phyloP scores from a whole-genome alignment of 495 filamentous ascomycete species.

The Aspergillus wentii region DNA sequence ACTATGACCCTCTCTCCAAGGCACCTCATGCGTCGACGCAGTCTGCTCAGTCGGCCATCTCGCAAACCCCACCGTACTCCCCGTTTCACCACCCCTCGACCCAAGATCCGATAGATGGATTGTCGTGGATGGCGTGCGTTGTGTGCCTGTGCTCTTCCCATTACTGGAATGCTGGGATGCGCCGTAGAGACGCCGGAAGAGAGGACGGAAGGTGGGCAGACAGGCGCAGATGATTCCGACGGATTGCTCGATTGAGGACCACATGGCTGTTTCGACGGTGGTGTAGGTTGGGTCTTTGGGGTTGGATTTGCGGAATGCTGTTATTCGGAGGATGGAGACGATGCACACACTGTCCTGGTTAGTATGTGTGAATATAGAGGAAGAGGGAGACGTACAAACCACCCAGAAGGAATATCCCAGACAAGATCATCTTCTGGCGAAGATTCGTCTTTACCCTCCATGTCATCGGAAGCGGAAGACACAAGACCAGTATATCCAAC shows the following conservation, averaged over 20 bases:
- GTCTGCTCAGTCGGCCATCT: not conserved
- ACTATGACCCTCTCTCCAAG: no score
- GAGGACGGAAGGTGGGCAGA: conserved; percentile 36
- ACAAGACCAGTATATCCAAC: conserved; percentile 40
- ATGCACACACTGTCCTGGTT: conserved; percentile 20
- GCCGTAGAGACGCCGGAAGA: conserved; percentile 8
- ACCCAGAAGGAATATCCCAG: conserved; percentile 28
- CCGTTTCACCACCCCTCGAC: not conserved
- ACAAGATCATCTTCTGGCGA: conserved; percentile 28
- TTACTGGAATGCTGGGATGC: not conserved
- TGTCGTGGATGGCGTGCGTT: not conserved
- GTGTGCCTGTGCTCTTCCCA: not conserved
- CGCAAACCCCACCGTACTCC: not conserved
- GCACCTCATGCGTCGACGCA: not conserved
- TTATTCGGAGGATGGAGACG: conserved; percentile 16
- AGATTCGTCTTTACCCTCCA: conserved; percentile 27
- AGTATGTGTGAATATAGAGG: not conserved
- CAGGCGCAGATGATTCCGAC: conserved; percentile 47
- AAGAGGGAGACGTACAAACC: conserved; percentile 19
- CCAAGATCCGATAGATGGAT: not conserved
- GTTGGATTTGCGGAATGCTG: conserved; percentile 5
- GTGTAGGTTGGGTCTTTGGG: conserved; percentile 13
- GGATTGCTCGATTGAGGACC: conserved; percentile 48
- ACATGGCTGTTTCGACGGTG: conserved; percentile 31
- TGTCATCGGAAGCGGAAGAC: conserved; percentile 35